These are phyloP conservation scores for Trapa incisa DNA, from an alignment of 345 rosid genomes.

Conservation along the genomic window DNA sequence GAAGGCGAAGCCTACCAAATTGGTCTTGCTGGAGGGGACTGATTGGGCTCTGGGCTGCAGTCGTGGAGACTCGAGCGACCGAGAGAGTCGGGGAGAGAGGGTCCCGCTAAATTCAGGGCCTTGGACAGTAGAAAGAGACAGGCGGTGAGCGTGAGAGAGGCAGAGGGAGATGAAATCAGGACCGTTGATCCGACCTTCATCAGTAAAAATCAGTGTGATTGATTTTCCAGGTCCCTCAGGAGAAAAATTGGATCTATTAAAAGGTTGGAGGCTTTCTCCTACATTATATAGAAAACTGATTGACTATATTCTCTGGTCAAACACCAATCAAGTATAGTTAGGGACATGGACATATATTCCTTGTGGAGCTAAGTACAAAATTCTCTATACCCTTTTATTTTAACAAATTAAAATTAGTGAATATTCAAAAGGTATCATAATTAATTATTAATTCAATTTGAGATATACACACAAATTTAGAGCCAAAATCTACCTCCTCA, in stretches of 20 bases:
- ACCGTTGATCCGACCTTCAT: slow-evolving; percentile 4
- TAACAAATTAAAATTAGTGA: too few species aligned
- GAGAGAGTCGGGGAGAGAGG: not conserved
- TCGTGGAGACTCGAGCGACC: slow-evolving; percentile 16
- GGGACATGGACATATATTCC: too few species aligned
- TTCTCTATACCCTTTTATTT: too few species aligned
- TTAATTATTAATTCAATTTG: too few species aligned
- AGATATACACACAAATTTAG: too few species aligned
- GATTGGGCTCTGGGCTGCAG: slow-evolving; percentile 9
- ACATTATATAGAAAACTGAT: too few species aligned
- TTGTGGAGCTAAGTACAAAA: too few species aligned
- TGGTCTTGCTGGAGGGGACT: not conserved
- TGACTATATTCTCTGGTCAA: too few species aligned
- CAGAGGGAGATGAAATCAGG: slow-evolving; percentile 11
- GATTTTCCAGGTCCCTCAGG: not conserved
- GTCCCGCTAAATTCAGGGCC: slow-evolving; percentile 2
- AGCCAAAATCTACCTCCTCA: too few species aligned
- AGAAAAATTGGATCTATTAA: not conserved
- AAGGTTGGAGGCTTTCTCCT: not conserved
- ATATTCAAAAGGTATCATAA: too few species aligned
- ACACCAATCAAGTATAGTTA: too few species aligned
- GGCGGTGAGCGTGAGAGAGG: slow-evolving; percentile 1
- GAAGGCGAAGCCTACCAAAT: slow-evolving; percentile 2
- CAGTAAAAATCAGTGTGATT: not conserved
- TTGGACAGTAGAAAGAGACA: slow-evolving; percentile 11